Evolutionary conservation across 768 basidiomycete species (phyloP), one percentile per base, ranked within the genome.

Genomic region (Boletus vinaceobasis): DNA sequence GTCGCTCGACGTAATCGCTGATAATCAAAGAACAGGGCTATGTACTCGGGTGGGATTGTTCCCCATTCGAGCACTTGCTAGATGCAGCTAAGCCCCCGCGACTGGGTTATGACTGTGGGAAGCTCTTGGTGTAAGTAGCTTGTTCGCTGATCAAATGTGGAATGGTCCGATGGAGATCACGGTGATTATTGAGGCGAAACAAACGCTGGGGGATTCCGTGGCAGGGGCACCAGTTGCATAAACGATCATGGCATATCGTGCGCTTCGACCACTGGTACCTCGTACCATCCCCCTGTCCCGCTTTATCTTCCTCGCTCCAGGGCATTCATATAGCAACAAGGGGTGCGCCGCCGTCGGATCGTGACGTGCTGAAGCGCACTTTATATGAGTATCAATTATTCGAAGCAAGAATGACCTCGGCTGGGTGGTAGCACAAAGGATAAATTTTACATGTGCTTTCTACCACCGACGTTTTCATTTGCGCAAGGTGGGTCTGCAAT

Each of bases 131-230:
- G 23, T 23, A 23, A 23, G 23, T 23, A 29, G 29, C 29, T 7
- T 10, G 10, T 35, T 36, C 48, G 53, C 47, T 58, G 54, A 60
- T 62, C 58, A 7, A 53, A 55, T 52, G 36, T 42, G 59, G 62
- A 59, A 62, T 49, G 37, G 56, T 43, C 53, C 26, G 48, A 49
- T 48, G 62, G 65, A 52, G 54, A 63, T 61, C 53, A 42, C 66
- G 67, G 67, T 50, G 57, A 68, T 68, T 60, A 69, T 62, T 51
- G 45, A 23, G 42, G 27, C 27, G 50, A 45, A 35, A 38, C 39
- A 44, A 40, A 33, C 27, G 23, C 42, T 17, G n/a, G 29, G 43
- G 43, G 23, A 47, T 29, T 19, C 27, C 6, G 1, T 5, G 29
- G 29, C 8, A 29, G 40, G 4, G 33, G 43, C 51, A 43, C 56